phyloP scores from a whole-genome alignment of 2,329 filamentous ascomycete genomes.

The Scopulariopsis brevicaulis region DNA sequence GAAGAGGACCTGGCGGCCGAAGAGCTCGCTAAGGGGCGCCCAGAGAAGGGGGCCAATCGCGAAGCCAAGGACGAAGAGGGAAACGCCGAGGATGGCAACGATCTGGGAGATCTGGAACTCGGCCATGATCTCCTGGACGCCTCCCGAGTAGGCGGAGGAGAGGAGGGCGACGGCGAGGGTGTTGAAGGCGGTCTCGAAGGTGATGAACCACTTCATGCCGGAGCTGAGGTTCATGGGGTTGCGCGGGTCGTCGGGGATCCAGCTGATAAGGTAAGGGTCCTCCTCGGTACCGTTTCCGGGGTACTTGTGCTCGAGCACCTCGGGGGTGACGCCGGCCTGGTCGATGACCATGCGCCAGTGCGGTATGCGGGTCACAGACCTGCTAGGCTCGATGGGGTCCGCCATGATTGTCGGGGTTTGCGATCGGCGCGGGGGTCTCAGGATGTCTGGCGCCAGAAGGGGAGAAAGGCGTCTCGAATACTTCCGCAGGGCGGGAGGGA shows the following conservation, averaged over 20 bases:
- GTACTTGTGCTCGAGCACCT: conserved; percentile 51
- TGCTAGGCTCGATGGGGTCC: conserved; percentile 24
- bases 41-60: conserved; percentile 39
- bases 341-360: conserved; percentile 40
- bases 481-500: too few species aligned
- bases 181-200: conserved; percentile 69
- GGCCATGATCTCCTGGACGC: conserved; percentile 51
- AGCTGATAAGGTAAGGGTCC: conserved; percentile 58
- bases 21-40: conserved; percentile 55
- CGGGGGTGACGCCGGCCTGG: conserved; percentile 44
- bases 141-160: conserved; percentile 71
- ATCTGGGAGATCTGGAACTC: conserved; percentile 51
- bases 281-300: conserved; percentile 21
- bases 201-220: conserved; percentile 69
- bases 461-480: too few species aligned
- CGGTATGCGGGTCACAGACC: neutral
- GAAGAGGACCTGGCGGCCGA: conserved; percentile 29
- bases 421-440: neutral
- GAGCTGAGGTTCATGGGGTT: conserved; percentile 85
- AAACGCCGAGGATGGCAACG: conserved; percentile 32
- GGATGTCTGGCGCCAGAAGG: too few species aligned
- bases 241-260: conserved; percentile 57
- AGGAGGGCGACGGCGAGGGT: conserved; percentile 61
- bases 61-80: conserved; percentile 38
- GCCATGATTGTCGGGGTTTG: conserved; percentile 8